phyloP scores from a whole-genome alignment of 2,329 filamentous ascomycete genomes.

The Tolypocladium album region DNA sequence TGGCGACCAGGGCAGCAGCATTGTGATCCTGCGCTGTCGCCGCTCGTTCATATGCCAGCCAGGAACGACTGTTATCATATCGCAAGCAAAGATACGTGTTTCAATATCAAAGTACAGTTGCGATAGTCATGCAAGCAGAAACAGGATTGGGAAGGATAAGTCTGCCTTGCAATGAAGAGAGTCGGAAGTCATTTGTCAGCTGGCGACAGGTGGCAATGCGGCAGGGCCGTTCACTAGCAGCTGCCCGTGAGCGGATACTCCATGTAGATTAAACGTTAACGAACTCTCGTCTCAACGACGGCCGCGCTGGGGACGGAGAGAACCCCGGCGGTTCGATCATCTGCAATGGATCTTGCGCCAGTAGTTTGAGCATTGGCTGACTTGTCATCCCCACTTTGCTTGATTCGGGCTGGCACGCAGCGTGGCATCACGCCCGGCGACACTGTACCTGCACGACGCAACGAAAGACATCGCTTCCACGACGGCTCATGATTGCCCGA shows the following conservation, averaged over 20 bases:
- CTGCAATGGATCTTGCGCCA: neutral
- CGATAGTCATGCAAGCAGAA: neutral
- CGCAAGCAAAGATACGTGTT: neutral
- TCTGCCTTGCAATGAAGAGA: too few relatives aligned
- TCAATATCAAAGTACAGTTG: neutral
- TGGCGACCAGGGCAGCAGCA: neutral
- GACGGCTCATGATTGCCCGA: neutral
- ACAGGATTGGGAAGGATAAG: neutral
- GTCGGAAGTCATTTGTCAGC: neutral
- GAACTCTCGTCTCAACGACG: too few relatives aligned
- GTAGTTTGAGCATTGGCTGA: neutral
- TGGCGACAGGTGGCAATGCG: neutral
- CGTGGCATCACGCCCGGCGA: neutral
- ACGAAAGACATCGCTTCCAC: neutral
- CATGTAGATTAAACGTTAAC: neutral
- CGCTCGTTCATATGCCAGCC: neutral
- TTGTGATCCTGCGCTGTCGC: neutral
- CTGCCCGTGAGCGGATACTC: neutral
- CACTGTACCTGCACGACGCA: neutral
- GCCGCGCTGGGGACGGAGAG: neutral
- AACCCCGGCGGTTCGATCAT: neutral
- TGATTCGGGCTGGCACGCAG: neutral
- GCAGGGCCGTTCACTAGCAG: neutral
- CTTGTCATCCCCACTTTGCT: neutral
- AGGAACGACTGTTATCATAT: neutral